phyloP scores from a whole-genome alignment of 1,284 basidiomycete genomes.

The Amylostereum areolatum region DNA sequence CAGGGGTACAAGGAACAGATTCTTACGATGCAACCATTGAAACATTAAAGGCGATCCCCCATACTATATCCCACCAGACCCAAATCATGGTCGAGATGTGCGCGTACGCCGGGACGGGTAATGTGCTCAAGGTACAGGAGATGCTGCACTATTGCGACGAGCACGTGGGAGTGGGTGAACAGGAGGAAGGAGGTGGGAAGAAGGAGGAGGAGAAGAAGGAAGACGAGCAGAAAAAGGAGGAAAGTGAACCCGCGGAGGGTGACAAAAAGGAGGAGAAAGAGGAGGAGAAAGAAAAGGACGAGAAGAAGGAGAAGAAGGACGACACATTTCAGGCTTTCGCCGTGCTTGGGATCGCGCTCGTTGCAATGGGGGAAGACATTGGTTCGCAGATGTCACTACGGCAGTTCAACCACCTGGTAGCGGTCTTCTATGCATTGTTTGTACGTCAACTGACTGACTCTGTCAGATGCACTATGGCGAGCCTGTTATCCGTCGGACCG shows the following conservation, averaged over 20 bases:
- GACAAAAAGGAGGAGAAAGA: conserved; percentile 52
- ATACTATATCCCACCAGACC: conserved; percentile 87
- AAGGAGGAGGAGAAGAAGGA: conserved; percentile 51
- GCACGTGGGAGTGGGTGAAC: conserved; percentile 53
- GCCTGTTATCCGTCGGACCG: conserved; percentile 84
- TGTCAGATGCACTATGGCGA: conserved; percentile 97
- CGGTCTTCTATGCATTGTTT: conserved; percentile 18
- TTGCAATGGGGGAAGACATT: conserved; percentile 98
- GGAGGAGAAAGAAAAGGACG: conserved; percentile 36
- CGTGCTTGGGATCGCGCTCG: conserved; percentile 89
- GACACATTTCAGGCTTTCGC: conserved; percentile 93
- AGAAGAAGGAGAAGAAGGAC: conserved; percentile 43
- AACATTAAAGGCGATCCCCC: conserved; percentile 92
- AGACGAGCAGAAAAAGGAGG: conserved; percentile 46
- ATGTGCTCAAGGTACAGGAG: conserved; percentile 90
- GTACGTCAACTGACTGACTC: conserved; percentile 6
- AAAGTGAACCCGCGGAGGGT: conserved; percentile 49
- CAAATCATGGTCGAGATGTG: conserved; percentile 94
- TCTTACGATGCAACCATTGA: conserved; percentile 93
- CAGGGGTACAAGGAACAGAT: conserved; percentile 65
- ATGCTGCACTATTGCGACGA: conserved; percentile 95
- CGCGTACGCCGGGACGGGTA: conserved; percentile 93
- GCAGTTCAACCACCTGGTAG: conserved; percentile 90
- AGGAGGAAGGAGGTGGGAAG: neutral
- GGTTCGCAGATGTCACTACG: conserved; percentile 95